Conservation (phyloP, 306 rosid genomes). For the Ochetophila trinervis region DNA sequence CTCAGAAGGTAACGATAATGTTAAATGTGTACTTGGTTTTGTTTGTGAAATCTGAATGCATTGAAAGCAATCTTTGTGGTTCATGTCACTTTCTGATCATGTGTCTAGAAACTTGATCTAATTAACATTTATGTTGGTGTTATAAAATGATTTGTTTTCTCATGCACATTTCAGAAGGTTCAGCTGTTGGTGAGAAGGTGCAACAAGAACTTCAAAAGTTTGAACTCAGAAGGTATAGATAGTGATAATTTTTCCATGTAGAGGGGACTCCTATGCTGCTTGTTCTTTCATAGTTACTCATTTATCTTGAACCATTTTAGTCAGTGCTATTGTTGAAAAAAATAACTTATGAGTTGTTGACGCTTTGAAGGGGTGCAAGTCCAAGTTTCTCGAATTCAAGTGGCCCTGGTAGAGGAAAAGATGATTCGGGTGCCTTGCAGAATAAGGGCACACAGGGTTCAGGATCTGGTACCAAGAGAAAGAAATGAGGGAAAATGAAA, state of each 20-base stretch:
- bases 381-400: slow-evolving; percentile 52
- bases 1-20: slow-evolving; percentile 55
- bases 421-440: slow-evolving; percentile 47
- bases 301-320: no score
- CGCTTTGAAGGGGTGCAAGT: slow-evolving; percentile 58
- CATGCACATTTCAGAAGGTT: no score
- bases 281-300: no score
- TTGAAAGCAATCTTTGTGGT: no score
- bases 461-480: slow-evolving; percentile 67
- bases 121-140: no score
- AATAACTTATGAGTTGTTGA: neutral
- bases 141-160: no score
- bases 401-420: slow-evolving; percentile 70
- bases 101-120: no score
- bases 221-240: slow-evolving; percentile 68
- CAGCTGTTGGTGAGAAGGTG: slow-evolving; percentile 68
- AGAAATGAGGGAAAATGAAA: slow-evolving; percentile 48
- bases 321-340: no score
- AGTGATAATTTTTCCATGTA: slow-evolving; percentile 16
- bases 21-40: no score
- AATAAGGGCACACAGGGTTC: slow-evolving; percentile 59
- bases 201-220: slow-evolving; percentile 69
- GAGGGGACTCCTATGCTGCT: neutral
- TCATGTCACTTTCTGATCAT: no score
- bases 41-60: no score